Conservation (phyloP, 164 flowering plant genomes). For the Saururus chinensis region DNA sequence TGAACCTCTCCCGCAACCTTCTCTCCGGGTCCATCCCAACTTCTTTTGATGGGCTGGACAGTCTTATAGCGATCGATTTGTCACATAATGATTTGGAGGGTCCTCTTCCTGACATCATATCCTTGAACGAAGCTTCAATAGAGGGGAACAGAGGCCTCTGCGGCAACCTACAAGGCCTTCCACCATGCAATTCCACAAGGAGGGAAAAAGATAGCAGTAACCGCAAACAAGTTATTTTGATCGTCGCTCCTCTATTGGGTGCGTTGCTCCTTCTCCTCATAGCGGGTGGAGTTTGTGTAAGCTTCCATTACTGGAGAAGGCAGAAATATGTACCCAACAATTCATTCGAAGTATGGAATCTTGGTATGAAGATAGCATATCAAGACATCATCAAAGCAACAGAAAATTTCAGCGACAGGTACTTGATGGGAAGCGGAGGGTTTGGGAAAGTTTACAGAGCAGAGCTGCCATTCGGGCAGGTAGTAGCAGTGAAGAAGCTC, state of each 20-base stretch:
- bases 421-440: slow-evolving; percentile 55
- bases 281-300: slow-evolving; percentile 2
- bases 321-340: not conserved
- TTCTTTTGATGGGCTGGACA: slow-evolving; percentile 22
- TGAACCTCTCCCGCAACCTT: slow-evolving; percentile 50
- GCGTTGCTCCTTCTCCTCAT: not conserved
- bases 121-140: slow-evolving; percentile 1
- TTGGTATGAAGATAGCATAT: slow-evolving; percentile 40
- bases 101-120: slow-evolving; percentile 20
- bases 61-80: slow-evolving; percentile 32
- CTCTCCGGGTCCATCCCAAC: slow-evolving; percentile 42
- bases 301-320: not conserved
- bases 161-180: slow-evolving; percentile 19
- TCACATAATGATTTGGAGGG: slow-evolving; percentile 48
- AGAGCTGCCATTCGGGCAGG: slow-evolving; percentile 27
- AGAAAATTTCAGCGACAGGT: slow-evolving; percentile 30
- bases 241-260: not conserved
- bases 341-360: slow-evolving; percentile 30
- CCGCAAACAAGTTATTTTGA: not conserved
- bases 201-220: not conserved
- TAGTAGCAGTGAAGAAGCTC: slow-evolving; percentile 49
- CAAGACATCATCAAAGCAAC: slow-evolving; percentile 42
- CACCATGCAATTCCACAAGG: slow-evolving; percentile 7
- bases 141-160: slow-evolving; percentile 26
- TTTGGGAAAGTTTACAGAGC: slow-evolving; percentile 54